Percentiles rank a stretch among this genome's conserved stretches.
Conservation (phyloP, 2,329 filamentous ascomycete species). For the Monosporascus sp. region DNA sequence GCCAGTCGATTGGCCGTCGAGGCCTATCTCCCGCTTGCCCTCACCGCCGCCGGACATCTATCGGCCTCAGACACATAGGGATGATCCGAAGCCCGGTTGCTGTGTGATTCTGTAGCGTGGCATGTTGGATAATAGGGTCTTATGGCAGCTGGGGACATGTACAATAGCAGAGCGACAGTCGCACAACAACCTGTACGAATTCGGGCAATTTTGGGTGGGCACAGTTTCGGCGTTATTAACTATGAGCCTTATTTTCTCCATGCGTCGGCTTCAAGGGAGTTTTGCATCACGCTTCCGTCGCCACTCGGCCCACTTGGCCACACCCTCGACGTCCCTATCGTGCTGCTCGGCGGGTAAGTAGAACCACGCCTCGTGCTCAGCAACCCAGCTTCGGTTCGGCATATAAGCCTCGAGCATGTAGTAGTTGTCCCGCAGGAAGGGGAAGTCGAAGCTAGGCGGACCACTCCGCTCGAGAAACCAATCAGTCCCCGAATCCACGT, state of each 20-base stretch:
- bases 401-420: constrained; percentile 54
- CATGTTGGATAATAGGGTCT: too few species aligned
- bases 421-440: constrained; percentile 51
- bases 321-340: constrained; percentile 29
- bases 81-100: too few species aligned
- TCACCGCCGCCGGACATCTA: too few species aligned
- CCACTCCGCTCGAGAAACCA: constrained; percentile 45
- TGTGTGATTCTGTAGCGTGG: too few species aligned
- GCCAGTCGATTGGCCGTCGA: too few species aligned
- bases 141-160: too few species aligned
- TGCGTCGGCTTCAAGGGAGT: neutral
- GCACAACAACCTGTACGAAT: too few species aligned
- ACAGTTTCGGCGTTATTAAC: neutral
- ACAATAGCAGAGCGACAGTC: too few species aligned
- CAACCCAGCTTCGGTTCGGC: constrained; percentile 49
- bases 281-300: neutral
- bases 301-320: constrained; percentile 21
- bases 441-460: constrained; percentile 45
- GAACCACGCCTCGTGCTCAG: constrained; percentile 39
- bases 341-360: constrained; percentile 39
- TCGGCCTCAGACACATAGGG: too few species aligned
- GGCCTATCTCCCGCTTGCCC: too few species aligned
- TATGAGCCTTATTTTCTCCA: neutral
- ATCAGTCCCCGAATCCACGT: constrained; percentile 42
- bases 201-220: too few species aligned